Conservation (phyloP, 1,284 basidiomycete species). For the Chalciporus piperatoides region DNA sequence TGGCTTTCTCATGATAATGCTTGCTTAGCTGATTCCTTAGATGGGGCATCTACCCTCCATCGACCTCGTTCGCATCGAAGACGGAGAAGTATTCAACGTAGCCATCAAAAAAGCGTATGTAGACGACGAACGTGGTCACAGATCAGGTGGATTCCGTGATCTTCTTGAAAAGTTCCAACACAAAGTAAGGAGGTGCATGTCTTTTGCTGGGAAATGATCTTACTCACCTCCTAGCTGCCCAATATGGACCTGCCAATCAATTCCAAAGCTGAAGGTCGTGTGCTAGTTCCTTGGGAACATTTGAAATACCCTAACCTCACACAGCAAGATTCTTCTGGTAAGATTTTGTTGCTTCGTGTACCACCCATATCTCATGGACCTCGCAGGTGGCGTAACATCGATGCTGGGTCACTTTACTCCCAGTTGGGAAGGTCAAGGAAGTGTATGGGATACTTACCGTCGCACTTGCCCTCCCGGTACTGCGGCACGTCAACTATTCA, state of each 20-base stretch:
- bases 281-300: conserved; percentile 87
- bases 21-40: conserved; percentile 33
- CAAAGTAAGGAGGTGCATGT: conserved; percentile 39
- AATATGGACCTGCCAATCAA: conserved; percentile 93
- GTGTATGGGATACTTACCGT: conserved; percentile 89
- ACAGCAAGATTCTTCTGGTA: conserved; percentile 49
- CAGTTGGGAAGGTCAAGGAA: conserved; percentile 82
- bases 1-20: not conserved
- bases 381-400: conserved; percentile 52
- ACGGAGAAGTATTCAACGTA: conserved; percentile 61
- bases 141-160: conserved; percentile 70
- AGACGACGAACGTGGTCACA: conserved; percentile 68
- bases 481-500: conserved; percentile 78
- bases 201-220: conserved; percentile 6
- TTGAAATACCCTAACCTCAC: conserved; percentile 67
- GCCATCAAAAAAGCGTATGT: conserved; percentile 58
- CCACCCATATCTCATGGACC: conserved; percentile 7
- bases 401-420: conserved; percentile 70
- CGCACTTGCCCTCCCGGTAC: conserved; percentile 82
- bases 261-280: conserved; percentile 85
- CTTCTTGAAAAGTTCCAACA: conserved; percentile 74
- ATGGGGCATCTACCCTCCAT: conserved; percentile 78
- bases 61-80: conserved; percentile 75
- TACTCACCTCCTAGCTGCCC: conserved; percentile 55
- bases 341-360: conserved; percentile 15